A percentile compares a stretch with the other conserved stretches of the same genome.
These are phyloP conservation scores for Pseudoturritis turrita DNA, from an alignment of 345 rosid species.

Conservation along the genomic window DNA sequence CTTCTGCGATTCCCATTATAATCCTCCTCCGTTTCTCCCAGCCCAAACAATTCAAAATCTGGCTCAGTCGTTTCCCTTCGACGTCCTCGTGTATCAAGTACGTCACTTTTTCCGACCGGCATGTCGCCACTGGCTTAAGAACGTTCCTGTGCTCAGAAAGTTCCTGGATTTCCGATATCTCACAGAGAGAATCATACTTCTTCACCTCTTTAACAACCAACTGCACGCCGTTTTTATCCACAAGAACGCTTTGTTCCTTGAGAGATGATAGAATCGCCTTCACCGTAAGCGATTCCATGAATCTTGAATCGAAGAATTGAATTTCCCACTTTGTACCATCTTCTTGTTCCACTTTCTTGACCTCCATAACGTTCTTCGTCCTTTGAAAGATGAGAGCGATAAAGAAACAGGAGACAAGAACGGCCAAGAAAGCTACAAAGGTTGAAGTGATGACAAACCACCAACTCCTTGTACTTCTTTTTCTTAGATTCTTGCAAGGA, in stretches of 20 bases:
- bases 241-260: conserved; percentile 43
- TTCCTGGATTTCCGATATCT: conserved; percentile 37
- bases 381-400: conserved; percentile 33
- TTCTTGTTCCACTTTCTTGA: conserved; percentile 56
- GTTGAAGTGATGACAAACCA: conserved; percentile 46
- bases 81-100: conserved; percentile 53
- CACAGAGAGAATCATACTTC: conserved; percentile 34
- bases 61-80: conserved; percentile 49
- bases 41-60: conserved; percentile 40
- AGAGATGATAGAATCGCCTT: conserved; percentile 42
- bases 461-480: conserved; percentile 27
- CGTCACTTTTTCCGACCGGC: conserved; percentile 45
- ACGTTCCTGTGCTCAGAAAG: conserved; percentile 53
- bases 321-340: conserved; percentile 63
- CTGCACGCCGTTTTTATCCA: conserved; percentile 26
- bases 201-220: conserved; percentile 48
- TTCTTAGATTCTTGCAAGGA: conserved; percentile 46
- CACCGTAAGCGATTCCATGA: conserved; percentile 36
- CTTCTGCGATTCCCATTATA: conserved; percentile 56
- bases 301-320: conserved; percentile 48
- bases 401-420: conserved; percentile 33
- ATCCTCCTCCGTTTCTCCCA: conserved; percentile 64
- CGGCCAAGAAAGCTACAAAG: conserved; percentile 32
- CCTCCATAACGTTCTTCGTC: conserved; percentile 25
- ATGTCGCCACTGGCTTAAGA: conserved; percentile 45